A percentile compares a stretch with the other conserved stretches of the same genome.
These are phyloP conservation scores for Xerocomus minutiporus DNA, from an alignment of 1,284 basidiomycete genomes.

Conservation along the genomic window DNA sequence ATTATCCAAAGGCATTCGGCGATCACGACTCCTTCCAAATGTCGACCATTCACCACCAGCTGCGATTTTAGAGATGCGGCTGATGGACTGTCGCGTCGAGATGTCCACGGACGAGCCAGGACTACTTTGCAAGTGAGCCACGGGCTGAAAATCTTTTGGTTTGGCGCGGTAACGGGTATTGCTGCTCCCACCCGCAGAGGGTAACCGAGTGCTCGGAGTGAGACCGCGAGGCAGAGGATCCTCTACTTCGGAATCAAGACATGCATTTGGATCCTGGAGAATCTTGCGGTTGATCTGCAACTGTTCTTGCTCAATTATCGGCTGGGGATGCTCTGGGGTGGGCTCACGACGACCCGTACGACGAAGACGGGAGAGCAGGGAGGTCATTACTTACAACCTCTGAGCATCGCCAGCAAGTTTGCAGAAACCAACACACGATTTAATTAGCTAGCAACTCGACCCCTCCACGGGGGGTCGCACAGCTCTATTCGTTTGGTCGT, in stretches of 20 bases:
- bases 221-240: constrained; percentile 21
- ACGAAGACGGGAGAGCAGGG: constrained; percentile 38
- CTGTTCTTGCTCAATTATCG: constrained; percentile 2
- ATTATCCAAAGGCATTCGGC: no score
- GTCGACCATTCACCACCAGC: constrained; percentile 40
- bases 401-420: no score
- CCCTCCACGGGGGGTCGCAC: constrained; percentile 23
- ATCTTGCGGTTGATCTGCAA: constrained; percentile 25
- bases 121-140: neutral
- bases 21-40: constrained; percentile 36
- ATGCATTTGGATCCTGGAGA: constrained; percentile 29
- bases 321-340: constrained; percentile 16
- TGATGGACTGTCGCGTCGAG: constrained; percentile 10
- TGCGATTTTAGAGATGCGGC: constrained; percentile 23
- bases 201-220: constrained; percentile 28
- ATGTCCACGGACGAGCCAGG: constrained; percentile 7
- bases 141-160: constrained; percentile 1
- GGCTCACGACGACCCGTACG: constrained; percentile 31
- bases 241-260: constrained; percentile 19
- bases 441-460: constrained; percentile 7
- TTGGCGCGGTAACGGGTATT: constrained; percentile 6
- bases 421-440: neutral
- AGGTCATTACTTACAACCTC: constrained; percentile 12
- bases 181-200: constrained; percentile 8
- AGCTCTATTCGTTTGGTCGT: neutral